phyloP scores from a whole-genome alignment of 257 asterid species.

The Solanum lignicaule region DNA sequence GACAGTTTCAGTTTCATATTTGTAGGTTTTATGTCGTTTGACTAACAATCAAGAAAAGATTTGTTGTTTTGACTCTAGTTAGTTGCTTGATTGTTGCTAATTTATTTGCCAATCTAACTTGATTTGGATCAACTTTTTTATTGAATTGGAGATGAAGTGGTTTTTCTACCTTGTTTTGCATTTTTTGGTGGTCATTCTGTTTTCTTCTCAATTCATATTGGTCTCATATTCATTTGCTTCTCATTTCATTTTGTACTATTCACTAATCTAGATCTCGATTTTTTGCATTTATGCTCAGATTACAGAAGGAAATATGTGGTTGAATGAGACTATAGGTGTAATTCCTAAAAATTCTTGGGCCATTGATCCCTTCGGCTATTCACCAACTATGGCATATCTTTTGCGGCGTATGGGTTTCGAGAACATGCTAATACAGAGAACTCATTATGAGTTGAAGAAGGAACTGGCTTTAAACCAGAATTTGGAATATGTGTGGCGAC shows the following conservation, averaged over 20 bases:
- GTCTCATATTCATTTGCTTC: not conserved
- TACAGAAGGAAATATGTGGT: slow-evolving; percentile 94
- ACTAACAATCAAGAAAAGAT: not conserved
- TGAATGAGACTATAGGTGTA: slow-evolving; percentile 91
- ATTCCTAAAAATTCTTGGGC: slow-evolving; percentile 94
- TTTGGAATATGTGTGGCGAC: slow-evolving; percentile 92
- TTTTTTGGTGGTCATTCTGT: not conserved
- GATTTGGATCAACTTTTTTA: not conserved
- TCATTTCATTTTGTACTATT: not conserved
- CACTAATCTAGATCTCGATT: not conserved
- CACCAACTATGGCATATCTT: slow-evolving; percentile 97
- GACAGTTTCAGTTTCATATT: not conserved
- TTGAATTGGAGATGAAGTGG: not conserved
- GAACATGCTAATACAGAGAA: slow-evolving; percentile 98
- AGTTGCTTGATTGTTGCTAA: not conserved
- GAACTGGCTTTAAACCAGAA: slow-evolving; percentile 71
- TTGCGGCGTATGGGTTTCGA: slow-evolving; percentile 99
- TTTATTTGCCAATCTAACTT: not conserved
- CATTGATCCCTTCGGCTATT: slow-evolving; percentile 96
- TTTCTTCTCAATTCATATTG: not conserved
- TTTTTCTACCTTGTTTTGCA: not conserved
- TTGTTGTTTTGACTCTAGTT: not conserved
- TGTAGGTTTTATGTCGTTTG: not conserved
- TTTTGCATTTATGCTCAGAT: slow-evolving; percentile 36
- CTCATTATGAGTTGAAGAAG: slow-evolving; percentile 95